Evolutionary conservation across 495 filamentous ascomycete genomes (phyloP).

Genomic region (Penicillium pancosmium): DNA sequence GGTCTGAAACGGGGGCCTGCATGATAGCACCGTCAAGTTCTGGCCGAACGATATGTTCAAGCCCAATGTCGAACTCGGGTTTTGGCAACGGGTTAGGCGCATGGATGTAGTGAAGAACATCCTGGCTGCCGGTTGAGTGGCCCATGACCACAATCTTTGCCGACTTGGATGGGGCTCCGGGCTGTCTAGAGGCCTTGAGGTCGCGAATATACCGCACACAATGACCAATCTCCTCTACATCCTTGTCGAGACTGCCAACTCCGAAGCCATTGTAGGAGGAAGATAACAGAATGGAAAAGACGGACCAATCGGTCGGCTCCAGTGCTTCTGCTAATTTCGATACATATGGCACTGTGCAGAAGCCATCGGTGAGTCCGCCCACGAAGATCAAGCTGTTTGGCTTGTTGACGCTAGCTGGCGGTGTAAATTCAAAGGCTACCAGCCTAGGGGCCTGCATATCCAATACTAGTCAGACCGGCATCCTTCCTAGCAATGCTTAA

Average conservation of each 20-base stretch:
- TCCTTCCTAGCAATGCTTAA: conserved; percentile 2
- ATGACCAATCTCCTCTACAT: conserved; percentile 71
- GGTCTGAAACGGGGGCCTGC: conserved; percentile 79
- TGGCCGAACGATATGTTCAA: conserved; percentile 35
- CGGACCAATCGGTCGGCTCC: conserved; percentile 58
- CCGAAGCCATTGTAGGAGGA: conserved; percentile 78
- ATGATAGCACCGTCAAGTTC: conserved; percentile 77
- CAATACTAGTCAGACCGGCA: conserved; percentile 5
- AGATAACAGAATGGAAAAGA: conserved; percentile 64
- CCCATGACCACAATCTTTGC: conserved; percentile 83
- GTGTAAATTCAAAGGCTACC: conserved; percentile 60
- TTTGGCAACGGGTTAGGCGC: conserved; percentile 34
- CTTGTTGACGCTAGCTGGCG: conserved; percentile 32
- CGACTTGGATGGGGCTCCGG: conserved; percentile 34
- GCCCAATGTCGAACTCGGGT: conserved; percentile 27
- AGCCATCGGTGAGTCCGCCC: conserved; percentile 80
- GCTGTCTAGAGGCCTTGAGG: conserved; percentile 29
- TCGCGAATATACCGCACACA: conserved; percentile 71
- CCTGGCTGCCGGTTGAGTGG: conserved; percentile 87
- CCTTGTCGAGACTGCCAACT: conserved; percentile 63
- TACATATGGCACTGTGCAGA: conserved; percentile 68
- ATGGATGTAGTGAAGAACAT: conserved; percentile 76
- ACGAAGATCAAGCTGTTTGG: conserved; percentile 79
- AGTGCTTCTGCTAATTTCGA: conserved; percentile 55
- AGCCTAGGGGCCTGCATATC: conserved; percentile 50